Percentiles rank a stretch among this genome's conserved stretches.
Conservation (phyloP, 2,329 filamentous ascomycete genomes). For the Verticillium zaregamsianum region DNA sequence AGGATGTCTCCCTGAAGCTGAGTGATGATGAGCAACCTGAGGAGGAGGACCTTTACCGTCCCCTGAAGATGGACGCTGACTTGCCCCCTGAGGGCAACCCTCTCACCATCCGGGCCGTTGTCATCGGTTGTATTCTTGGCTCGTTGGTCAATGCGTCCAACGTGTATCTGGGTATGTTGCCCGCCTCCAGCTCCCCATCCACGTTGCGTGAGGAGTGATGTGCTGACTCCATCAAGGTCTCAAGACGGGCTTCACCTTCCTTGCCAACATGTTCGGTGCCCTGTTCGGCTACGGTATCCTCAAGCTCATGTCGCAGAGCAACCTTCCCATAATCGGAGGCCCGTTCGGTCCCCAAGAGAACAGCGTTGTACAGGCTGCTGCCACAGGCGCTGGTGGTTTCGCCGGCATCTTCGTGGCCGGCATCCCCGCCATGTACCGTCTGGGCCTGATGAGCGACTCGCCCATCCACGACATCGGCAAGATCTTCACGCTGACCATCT, state of each 20-base stretch:
- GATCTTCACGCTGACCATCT: constrained; percentile 56
- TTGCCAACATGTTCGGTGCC: constrained; percentile 44
- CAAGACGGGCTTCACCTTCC: constrained; percentile 48
- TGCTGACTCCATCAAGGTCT: constrained; percentile 27
- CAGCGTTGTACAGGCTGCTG: constrained; percentile 57
- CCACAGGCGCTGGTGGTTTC: constrained; percentile 55
- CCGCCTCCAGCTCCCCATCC: too few relatives aligned
- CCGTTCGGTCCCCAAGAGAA: constrained; percentile 59
- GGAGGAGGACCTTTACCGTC: constrained; percentile 34
- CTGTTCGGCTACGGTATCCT: constrained; percentile 58
- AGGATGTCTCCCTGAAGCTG: constrained; percentile 15
- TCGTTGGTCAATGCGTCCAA: constrained; percentile 59
- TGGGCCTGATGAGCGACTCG: constrained; percentile 42
- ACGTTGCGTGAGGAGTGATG: neutral
- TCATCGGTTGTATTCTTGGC: constrained; percentile 52
- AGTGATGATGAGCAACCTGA: constrained; percentile 21
- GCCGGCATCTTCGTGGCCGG: constrained; percentile 55
- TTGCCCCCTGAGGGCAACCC: constrained; percentile 40
- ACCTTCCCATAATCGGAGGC: constrained; percentile 47
- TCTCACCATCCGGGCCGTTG: constrained; percentile 50
- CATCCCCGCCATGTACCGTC: constrained; percentile 56
- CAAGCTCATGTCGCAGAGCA: constrained; percentile 45
- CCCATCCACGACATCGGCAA: constrained; percentile 52
- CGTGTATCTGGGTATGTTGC: constrained; percentile 49
- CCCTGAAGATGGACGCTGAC: constrained; percentile 29